Evolutionary conservation across 371 early-diverging fungal species (phyloP).

Genomic region (Mortierella sp.): DNA sequence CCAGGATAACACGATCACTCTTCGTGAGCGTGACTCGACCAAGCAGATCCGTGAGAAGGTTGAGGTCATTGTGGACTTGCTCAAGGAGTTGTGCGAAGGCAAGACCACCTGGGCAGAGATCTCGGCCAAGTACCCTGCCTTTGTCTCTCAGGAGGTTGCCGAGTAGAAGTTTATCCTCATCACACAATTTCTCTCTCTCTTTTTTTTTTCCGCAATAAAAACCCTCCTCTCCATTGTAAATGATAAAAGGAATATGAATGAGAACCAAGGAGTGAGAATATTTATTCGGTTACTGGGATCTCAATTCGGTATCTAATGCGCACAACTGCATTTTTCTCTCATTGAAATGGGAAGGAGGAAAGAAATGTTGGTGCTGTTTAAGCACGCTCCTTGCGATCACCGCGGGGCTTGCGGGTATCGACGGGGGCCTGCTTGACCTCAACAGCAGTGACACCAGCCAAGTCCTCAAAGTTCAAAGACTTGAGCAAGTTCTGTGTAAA

Average conservation of each 20-base stretch:
- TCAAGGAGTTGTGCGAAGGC: slow-evolving; percentile 77
- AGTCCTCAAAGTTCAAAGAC: slow-evolving; percentile 89
- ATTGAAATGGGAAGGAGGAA: no score
- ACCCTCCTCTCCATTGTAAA: not conserved
- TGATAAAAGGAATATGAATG: not conserved
- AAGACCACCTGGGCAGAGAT: slow-evolving; percentile 75
- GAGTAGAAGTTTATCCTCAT: slow-evolving; percentile 11
- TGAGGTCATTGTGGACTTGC: slow-evolving; percentile 75
- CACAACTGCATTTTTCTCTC: no score
- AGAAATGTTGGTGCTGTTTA: not conserved
- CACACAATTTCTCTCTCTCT: no score
- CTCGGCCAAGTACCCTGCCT: slow-evolving; percentile 67
- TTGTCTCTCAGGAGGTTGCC: slow-evolving; percentile 57
- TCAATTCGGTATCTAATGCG: no score
- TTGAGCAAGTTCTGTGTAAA: slow-evolving; percentile 76
- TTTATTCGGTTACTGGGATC: no score
- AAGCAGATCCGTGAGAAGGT: slow-evolving; percentile 93
- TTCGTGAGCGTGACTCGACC: slow-evolving; percentile 98
- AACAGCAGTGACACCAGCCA: slow-evolving; percentile 70
- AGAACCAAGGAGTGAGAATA: no score
- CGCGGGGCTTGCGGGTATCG: slow-evolving; percentile 8
- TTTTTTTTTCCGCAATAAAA: no score
- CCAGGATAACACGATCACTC: slow-evolving; percentile 93
- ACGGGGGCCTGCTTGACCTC: slow-evolving; percentile 3
- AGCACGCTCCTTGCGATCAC: slow-evolving; percentile 8